A percentile compares a stretch with the other conserved stretches of the same genome.
phyloP scores from a whole-genome alignment of 176 grass and related monocot genomes.

The Zea mays region Zm-B73-REFERENCE-NAM-5.0 NC_050099.1:245478001-245478500 shows the following conservation, averaged over 20 bases:
- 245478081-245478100: too few species aligned
- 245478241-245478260: conserved; percentile 66
- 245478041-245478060: too few species aligned
- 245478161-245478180: conserved; percentile 36
- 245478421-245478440: conserved; percentile 21
- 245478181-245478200: conserved; percentile 29
- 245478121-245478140: conserved; percentile 74
- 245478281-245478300: conserved; percentile 47
- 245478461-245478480: conserved; percentile 75
- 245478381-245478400: conserved; percentile 49
- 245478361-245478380: conserved; percentile 70
- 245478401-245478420: conserved; percentile 43
- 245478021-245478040: too few species aligned
- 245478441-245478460: conserved; percentile 55
- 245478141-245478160: conserved; percentile 60
- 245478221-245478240: conserved; percentile 62
- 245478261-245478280: conserved; percentile 23
- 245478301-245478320: conserved; percentile 90
- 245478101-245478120: conserved; percentile 68
- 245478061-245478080: neutral
- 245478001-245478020: too few species aligned
- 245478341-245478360: conserved; percentile 63
- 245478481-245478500: conserved; percentile 57
- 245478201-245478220: conserved; percentile 54
- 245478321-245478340: conserved; percentile 75